Conservation (phyloP, 2,329 filamentous ascomycete species). For the Paecilomyces formosus region DNA sequence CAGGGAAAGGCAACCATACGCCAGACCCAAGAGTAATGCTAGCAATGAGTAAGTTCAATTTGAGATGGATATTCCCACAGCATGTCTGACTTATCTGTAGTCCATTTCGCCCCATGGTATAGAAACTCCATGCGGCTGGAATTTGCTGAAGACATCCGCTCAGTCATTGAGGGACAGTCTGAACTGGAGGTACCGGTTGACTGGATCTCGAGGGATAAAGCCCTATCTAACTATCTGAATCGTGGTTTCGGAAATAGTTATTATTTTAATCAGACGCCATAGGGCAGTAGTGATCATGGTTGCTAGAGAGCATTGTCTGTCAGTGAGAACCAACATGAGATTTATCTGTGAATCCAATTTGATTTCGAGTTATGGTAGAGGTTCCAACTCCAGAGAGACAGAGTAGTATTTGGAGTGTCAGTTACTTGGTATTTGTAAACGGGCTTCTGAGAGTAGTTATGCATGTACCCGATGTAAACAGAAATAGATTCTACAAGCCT, state of each 20-base stretch:
- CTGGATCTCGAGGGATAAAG: constrained; percentile 39
- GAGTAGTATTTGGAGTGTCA: too few relatives aligned
- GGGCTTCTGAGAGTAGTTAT: neutral
- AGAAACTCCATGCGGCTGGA: constrained; percentile 52
- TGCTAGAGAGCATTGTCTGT: neutral
- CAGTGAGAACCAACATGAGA: neutral
- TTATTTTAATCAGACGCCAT: constrained; percentile 47
- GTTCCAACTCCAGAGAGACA: too few relatives aligned
- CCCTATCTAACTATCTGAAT: constrained; percentile 44
- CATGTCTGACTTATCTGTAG: constrained; percentile 8
- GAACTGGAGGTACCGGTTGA: constrained; percentile 46
- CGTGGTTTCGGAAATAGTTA: constrained; percentile 56
- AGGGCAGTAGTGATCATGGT: neutral
- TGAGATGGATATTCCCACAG: neutral
- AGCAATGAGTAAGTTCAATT: constrained; percentile 36
- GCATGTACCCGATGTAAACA: neutral
- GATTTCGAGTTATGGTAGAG: neutral
- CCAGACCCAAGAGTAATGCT: constrained; percentile 49
- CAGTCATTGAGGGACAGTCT: constrained; percentile 35
- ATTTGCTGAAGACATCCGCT: constrained; percentile 44
- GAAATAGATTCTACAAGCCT: too few relatives aligned
- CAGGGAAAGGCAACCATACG: constrained; percentile 53
- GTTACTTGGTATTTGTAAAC: neutral
- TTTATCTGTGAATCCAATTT: neutral
- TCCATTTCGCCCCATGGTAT: constrained; percentile 54